These are phyloP conservation scores for Verticillium nonalfalfae DNA, from an alignment of 2,329 filamentous ascomycete genomes.

Conservation along the genomic window DNA sequence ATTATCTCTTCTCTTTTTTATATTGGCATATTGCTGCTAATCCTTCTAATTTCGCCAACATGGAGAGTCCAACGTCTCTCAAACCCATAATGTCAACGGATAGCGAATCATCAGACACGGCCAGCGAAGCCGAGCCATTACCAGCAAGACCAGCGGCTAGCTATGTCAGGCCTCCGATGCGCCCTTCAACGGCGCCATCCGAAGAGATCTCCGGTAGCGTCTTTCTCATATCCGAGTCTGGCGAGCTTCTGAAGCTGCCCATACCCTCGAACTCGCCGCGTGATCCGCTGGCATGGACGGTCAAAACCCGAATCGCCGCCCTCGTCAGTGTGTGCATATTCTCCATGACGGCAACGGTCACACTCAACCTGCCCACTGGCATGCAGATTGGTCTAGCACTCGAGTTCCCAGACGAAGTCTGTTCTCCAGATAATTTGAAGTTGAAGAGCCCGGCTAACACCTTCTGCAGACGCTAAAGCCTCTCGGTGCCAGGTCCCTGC, in stretches of 20 bases:
- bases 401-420: not conserved
- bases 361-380: not conserved
- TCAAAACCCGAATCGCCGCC: slow-evolving; percentile 12
- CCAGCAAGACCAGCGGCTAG: too few species aligned
- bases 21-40: too few species aligned
- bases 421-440: not conserved
- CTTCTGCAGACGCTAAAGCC: not conserved
- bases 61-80: too few species aligned
- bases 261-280: slow-evolving; percentile 21
- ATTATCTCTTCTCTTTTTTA: too few species aligned
- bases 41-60: too few species aligned
- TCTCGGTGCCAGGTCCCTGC: not conserved
- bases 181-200: not conserved
- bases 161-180: not conserved
- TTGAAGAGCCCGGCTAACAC: not conserved
- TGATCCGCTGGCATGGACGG: slow-evolving; percentile 22
- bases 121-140: too few species aligned
- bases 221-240: slow-evolving; percentile 23
- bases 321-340: not conserved
- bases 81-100: too few species aligned
- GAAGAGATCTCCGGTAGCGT: slow-evolving; percentile 18
- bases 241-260: slow-evolving; percentile 20
- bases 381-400: not conserved
- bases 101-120: too few species aligned
- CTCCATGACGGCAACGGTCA: not conserved